A percentile compares a stretch with the other conserved stretches of the same genome.
Evolutionary conservation across 768 basidiomycete species (phyloP).

Genomic region (Fistulinella prunicolor): DNA sequence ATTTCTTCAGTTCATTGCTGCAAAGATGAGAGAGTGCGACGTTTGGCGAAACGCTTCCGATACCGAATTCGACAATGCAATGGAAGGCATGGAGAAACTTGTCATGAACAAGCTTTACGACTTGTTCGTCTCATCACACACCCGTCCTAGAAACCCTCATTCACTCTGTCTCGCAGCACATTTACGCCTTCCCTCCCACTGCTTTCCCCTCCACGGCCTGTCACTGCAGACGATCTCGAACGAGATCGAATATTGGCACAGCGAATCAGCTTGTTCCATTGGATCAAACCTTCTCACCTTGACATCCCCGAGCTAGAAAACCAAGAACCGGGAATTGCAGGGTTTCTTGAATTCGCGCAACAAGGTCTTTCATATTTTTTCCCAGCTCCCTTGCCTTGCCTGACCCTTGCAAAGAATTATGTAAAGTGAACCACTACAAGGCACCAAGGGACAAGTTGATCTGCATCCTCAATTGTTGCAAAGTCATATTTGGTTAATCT

Average conservation of each 20-base stretch:
- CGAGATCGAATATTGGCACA: constrained; percentile 88
- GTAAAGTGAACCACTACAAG: constrained; percentile 98
- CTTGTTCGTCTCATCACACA: constrained; percentile 58
- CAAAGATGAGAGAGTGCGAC: constrained; percentile 81
- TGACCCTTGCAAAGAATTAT: constrained; percentile 55
- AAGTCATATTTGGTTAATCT: constrained; percentile 92
- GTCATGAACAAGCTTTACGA: constrained; percentile 98
- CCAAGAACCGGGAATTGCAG: constrained; percentile 44
- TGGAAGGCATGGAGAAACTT: constrained; percentile 99
- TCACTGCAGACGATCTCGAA: constrained; percentile 96
- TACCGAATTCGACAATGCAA: constrained; percentile 89
- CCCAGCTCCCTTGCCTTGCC: not conserved
- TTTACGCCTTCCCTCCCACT: constrained; percentile 84
- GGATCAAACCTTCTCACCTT: constrained; percentile 86
- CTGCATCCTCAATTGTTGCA: constrained; percentile 96
- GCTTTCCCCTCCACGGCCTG: constrained; percentile 63
- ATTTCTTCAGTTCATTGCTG: constrained; percentile 74
- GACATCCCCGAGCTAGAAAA: constrained; percentile 82
- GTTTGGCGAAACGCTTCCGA: constrained; percentile 79
- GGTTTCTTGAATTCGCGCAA: constrained; percentile 86
- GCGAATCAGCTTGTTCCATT: constrained; percentile 85
- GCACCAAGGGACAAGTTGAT: constrained; percentile 98
- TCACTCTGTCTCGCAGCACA: constrained; percentile 52
- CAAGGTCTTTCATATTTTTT: constrained; percentile 66
- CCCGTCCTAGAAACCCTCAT: constrained; percentile 2